Base-by-base conservation (phyloP, 1,139 yeast genomes). In the Blastobotrys indianensis region DNA sequence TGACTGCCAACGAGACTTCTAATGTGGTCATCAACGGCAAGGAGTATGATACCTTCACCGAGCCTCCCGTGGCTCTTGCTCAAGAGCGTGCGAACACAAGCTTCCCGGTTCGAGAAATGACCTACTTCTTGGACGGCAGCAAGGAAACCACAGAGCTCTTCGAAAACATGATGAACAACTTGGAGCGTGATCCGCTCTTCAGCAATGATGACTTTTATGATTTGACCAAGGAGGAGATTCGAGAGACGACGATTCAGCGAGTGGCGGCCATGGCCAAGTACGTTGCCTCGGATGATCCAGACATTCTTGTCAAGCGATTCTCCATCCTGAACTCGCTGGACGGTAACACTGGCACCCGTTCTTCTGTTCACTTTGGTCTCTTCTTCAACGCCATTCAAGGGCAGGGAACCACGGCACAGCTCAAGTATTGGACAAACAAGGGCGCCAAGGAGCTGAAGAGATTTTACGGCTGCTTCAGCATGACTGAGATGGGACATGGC, bases 401-500 rank as follows among this genome's bases (percentile, higher is more conserved):
- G 45, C 80, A 82, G 51, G 94, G 92, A 54, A 80, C 92, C 6
- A 68, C 71, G 42, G 74, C 68, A 46, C 82, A 77, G 62, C 64
- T 74, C 44, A 63, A 66, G 30, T 87, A 77, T 68, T 88, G 96
- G 96, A 73, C 86, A 45, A 66, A 70, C 50, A 79, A 79, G 58
- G 95, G 94, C 51, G 85, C 94, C 10, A 68, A 74, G 16, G 51
- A 69, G 52, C 67, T 84, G 49, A 79, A 75, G 58, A 81, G 78
- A 47, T 76, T 88, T 52, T 86, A 85, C 60, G 96, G 96, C 12
- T 87, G 96, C 68, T 88, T 88, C 65, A 87, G 86, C 46, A 87
- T 88, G 96, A 88, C 96, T 17, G 97, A 88, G 68, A 70, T 88
- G 62, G 95, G 88, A 10, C 97, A 88, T 62, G 97, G 97, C 37